These are phyloP conservation scores for Fusarium agapanthi DNA, from an alignment of 2,329 filamentous ascomycete species.

Conservation along the genomic window DNA sequence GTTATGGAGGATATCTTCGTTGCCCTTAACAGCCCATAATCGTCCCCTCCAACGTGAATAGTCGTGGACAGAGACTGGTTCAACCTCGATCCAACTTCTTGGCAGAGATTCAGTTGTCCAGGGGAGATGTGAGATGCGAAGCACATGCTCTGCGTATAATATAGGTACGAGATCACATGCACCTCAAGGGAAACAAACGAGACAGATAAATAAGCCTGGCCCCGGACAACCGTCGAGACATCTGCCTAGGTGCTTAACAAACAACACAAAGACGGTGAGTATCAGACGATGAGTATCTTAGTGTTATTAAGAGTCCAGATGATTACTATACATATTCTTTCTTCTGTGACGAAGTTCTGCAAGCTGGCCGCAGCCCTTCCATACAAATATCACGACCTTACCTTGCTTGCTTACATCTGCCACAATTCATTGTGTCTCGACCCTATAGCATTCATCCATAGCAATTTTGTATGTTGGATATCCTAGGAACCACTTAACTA, in stretches of 20 bases:
- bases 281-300: neutral
- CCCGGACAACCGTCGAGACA: neutral
- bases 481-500: neutral
- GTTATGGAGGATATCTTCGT: conserved; percentile 18
- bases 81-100: conserved; percentile 1
- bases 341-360: neutral
- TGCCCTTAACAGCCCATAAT: conserved; percentile 24
- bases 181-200: neutral
- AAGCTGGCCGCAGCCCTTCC: neutral
- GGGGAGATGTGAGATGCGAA: conserved; percentile 14
- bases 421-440: neutral
- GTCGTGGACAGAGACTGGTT: neutral
- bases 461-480: neutral
- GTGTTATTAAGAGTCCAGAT: neutral
- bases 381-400: neutral
- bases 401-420: neutral
- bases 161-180: conserved; percentile 33
- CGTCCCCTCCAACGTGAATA: conserved; percentile 10
- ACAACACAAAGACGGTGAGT: neutral
- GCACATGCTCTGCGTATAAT: conserved; percentile 21
- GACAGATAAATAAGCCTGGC: neutral
- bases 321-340: neutral
- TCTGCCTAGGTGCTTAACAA: neutral
- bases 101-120: conserved; percentile 22
- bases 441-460: neutral